Conservation (phyloP, 306 rosid species). For the Trifolium subterraneum region DNA sequence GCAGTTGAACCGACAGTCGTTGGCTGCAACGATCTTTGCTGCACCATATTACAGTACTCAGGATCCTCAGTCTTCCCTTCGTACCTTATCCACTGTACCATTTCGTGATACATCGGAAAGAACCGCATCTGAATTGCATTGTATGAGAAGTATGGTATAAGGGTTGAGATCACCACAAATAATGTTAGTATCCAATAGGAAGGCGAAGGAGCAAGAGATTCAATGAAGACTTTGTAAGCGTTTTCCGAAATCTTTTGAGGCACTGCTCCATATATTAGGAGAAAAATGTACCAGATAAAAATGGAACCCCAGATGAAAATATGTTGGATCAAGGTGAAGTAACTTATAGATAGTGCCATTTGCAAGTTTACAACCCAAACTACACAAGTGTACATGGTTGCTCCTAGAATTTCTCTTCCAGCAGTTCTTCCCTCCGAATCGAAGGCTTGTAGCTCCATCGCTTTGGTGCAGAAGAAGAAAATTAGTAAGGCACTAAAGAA, state of each 20-base stretch:
- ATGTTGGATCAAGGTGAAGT: constrained; percentile 97
- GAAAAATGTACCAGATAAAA: constrained; percentile 83
- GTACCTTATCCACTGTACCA: constrained; percentile 77
- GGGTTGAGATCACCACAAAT: constrained; percentile 70
- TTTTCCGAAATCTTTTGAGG: constrained; percentile 58
- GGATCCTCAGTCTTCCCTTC: constrained; percentile 69
- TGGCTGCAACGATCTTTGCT: constrained; percentile 55
- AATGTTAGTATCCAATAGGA: constrained; percentile 73
- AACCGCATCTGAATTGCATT: constrained; percentile 79
- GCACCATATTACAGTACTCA: constrained; percentile 56
- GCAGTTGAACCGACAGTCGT: constrained; percentile 74
- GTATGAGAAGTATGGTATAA: constrained; percentile 71
- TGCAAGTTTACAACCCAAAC: constrained; percentile 99
- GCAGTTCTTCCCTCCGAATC: constrained; percentile 71
- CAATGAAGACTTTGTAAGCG: constrained; percentile 73
- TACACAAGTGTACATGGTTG: constrained; percentile 75
- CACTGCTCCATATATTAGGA: constrained; percentile 71
- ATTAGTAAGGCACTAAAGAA: constrained; percentile 67
- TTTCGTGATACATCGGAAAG: constrained; percentile 84
- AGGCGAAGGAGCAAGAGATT: constrained; percentile 81
- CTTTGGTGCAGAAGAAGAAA: constrained; percentile 70
- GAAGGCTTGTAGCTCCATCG: constrained; percentile 74
- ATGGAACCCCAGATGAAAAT: constrained; percentile 89
- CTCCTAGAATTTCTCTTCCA: constrained; percentile 84
- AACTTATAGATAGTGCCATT: constrained; percentile 79